These are phyloP conservation scores for Funneliformis caledonium DNA, from an alignment of 371 early-diverging fungal genomes.

Conservation along the genomic window DNA sequence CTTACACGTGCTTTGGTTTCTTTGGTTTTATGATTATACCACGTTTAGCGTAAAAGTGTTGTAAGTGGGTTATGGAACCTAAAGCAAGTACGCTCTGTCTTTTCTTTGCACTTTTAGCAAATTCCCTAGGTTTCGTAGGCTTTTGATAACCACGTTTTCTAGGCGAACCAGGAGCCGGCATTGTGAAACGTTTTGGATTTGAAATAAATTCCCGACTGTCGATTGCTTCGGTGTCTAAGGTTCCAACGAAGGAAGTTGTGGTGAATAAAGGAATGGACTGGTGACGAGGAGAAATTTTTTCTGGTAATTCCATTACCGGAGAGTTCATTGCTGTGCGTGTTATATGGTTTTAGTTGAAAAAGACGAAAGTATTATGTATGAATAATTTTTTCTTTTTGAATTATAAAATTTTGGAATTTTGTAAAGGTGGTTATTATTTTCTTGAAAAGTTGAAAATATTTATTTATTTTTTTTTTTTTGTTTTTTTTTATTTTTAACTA, in stretches of 20 bases:
- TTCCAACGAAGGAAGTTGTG: background rate
- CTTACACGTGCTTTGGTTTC: conserved; percentile 35
- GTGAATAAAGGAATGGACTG: background rate
- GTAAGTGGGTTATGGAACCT: conserved; percentile 50
- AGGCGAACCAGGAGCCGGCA: background rate
- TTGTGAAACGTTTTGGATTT: conserved; percentile 6
- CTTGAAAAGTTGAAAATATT: no score
- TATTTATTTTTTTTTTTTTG: no score
- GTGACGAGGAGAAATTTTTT: background rate
- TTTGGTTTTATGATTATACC: conserved; percentile 46
- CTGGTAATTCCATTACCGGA: background rate
- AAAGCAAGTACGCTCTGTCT: conserved; percentile 47
- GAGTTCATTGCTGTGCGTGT: background rate
- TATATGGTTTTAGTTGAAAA: no score
- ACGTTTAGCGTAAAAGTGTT: conserved; percentile 50
- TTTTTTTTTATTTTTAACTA: no score
- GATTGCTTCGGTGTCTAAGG: background rate
- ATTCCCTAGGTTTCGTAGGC: conserved; percentile 36
- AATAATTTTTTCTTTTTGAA: no score
- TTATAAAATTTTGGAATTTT: no score
- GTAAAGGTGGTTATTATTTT: no score
- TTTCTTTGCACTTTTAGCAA: conserved; percentile 46
- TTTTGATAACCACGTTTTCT: conserved; percentile 33
- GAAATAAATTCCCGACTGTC: background rate
- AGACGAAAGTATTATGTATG: background rate